Evolutionary conservation across 108 stramenopile species (phyloP).

Genomic region (Ochromonas danica): DNA sequence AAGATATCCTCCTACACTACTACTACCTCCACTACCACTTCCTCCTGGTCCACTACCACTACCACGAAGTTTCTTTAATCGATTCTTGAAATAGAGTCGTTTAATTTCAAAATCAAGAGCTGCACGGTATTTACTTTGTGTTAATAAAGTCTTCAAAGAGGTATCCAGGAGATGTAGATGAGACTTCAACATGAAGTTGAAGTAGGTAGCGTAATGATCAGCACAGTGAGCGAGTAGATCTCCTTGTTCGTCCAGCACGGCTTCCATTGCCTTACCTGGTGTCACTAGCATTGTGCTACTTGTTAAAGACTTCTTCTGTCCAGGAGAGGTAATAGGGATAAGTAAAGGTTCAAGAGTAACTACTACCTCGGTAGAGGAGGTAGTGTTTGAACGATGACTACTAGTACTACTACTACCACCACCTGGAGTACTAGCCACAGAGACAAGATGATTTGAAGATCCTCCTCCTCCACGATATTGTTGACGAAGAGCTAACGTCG

Average conservation of each 20-base stretch:
- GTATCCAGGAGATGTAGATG: conserved; percentile 9
- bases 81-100: conserved; percentile 9
- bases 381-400: neutral
- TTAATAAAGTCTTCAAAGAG: neutral
- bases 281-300: neutral
- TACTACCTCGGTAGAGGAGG: neutral
- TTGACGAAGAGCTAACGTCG: neutral
- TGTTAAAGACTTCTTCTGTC: neutral
- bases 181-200: neutral
- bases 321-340: neutral
- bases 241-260: neutral
- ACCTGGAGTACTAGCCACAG: neutral
- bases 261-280: conserved; percentile 11
- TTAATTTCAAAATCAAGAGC: conserved; percentile 28
- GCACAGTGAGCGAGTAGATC: neutral
- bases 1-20: neutral
- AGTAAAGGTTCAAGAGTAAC: neutral
- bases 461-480: no score
- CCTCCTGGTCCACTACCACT: no score
- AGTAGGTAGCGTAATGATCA: neutral
- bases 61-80: conserved; percentile 21
- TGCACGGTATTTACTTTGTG: neutral
- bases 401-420: neutral
- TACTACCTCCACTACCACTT: no score
- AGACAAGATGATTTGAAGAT: neutral